Evolutionary conservation across 768 basidiomycete genomes (phyloP).

Genomic region (Rhodotorula kratochvilovae): DNA sequence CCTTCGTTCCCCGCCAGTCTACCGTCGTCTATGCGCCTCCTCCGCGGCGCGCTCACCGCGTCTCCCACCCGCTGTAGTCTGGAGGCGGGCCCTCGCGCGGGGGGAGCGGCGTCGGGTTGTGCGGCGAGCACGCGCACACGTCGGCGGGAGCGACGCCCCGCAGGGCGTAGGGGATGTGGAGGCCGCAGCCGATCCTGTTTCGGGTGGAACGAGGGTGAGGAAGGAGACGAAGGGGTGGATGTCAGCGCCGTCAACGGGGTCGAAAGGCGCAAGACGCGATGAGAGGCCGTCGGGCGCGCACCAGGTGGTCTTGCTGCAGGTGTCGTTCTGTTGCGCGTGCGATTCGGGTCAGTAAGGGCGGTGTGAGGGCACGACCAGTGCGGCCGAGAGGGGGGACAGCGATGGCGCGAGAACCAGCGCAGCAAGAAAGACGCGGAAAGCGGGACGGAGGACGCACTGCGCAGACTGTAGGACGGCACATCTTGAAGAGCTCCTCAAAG

Average conservation of each 20-base stretch:
- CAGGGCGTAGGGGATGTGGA: conserved; percentile 27
- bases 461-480: not conserved
- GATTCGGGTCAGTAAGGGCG: not conserved
- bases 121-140: conserved; percentile 15
- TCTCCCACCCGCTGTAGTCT: not conserved
- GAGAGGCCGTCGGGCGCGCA: not conserved
- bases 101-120: conserved; percentile 9
- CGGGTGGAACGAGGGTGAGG: not conserved
- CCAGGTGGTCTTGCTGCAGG: conserved; percentile 12
- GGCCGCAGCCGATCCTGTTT: conserved; percentile 30
- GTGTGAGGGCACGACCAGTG: not conserved
- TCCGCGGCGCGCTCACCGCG: too few species aligned
- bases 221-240: too few species aligned
- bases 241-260: not conserved
- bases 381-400: not conserved
- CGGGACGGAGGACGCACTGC: not conserved
- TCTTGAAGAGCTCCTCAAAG: not conserved
- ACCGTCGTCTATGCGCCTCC: too few species aligned
- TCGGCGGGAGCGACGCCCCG: conserved; percentile 1
- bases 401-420: too few species aligned
- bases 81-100: conserved; percentile 4
- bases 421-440: not conserved
- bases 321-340: not conserved
- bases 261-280: not conserved
- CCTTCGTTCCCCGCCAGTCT: too few species aligned